phyloP scores from a whole-genome alignment of 805 yeast species.

The Metschnikowia cerradonensis region DNA sequence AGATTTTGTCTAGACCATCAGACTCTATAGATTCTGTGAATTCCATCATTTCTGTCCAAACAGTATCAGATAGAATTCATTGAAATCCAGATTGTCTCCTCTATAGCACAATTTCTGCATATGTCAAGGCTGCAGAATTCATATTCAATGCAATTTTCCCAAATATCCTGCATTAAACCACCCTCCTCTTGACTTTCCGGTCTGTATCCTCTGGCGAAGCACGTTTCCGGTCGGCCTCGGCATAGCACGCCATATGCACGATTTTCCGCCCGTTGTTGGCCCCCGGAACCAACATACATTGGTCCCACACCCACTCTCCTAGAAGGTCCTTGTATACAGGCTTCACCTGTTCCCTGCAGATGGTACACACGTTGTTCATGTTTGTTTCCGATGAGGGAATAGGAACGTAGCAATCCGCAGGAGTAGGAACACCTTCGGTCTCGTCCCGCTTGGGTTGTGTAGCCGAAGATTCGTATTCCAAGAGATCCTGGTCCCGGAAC shows the following conservation, averaged over 20 bases:
- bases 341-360: conserved; percentile 41
- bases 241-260: conserved; percentile 37
- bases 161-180: background rate
- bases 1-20: too few relatives aligned
- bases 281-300: conserved; percentile 38
- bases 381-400: conserved; percentile 64
- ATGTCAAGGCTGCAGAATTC: too few relatives aligned
- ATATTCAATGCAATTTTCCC: too few relatives aligned
- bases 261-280: conserved; percentile 34
- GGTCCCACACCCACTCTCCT: conserved; percentile 47
- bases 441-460: conserved; percentile 7
- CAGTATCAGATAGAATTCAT: too few relatives aligned
- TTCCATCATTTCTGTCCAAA: too few relatives aligned
- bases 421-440: background rate
- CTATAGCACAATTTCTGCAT: too few relatives aligned
- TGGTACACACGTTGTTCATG: conserved; percentile 39
- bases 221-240: conserved; percentile 36
- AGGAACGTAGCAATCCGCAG: conserved; percentile 40
- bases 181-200: conserved; percentile 22
- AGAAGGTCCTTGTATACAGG: conserved; percentile 41
- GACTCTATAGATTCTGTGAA: too few relatives aligned
- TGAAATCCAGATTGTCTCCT: too few relatives aligned
- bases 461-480: conserved; percentile 26
- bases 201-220: conserved; percentile 25
- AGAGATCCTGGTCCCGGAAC: conserved; percentile 61